Conservation (phyloP, 2,329 filamentous ascomycete genomes). For the Cytospora paraplurivora region DNA sequence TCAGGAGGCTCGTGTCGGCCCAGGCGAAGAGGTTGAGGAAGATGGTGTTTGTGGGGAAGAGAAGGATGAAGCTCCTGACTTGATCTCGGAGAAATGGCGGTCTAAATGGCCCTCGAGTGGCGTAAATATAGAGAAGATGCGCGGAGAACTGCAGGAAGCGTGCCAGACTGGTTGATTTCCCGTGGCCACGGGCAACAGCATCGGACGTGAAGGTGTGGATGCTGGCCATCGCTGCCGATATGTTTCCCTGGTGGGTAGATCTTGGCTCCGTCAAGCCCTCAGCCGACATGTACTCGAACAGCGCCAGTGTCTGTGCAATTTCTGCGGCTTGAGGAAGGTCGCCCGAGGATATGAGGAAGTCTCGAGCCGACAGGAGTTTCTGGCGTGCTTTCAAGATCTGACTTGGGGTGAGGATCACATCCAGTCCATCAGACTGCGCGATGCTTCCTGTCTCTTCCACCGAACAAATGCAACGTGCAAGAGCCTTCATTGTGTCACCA, state of each 20-base stretch:
- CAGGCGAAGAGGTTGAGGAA: slow-evolving; percentile 74
- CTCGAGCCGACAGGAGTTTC: slow-evolving; percentile 54
- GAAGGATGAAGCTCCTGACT: slow-evolving; percentile 59
- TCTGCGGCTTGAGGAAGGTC: slow-evolving; percentile 52
- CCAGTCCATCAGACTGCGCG: slow-evolving; percentile 21
- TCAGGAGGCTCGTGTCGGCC: slow-evolving; percentile 69
- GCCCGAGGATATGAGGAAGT: slow-evolving; percentile 56
- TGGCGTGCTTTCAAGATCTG: slow-evolving; percentile 57
- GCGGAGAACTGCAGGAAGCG: slow-evolving; percentile 69
- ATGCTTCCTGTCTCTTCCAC: slow-evolving; percentile 32
- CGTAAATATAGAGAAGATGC: slow-evolving; percentile 67
- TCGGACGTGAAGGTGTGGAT: slow-evolving; percentile 47
- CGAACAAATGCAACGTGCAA: slow-evolving; percentile 45
- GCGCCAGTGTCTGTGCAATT: slow-evolving; percentile 62
- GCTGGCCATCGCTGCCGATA: slow-evolving; percentile 50
- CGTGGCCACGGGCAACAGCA: slow-evolving; percentile 42
- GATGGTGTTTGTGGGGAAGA: slow-evolving; percentile 75
- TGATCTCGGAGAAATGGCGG: slow-evolving; percentile 65
- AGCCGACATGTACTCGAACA: slow-evolving; percentile 67
- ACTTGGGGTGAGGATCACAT: slow-evolving; percentile 26
- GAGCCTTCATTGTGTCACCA: slow-evolving; percentile 39
- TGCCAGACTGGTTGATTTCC: slow-evolving; percentile 53
- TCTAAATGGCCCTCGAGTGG: slow-evolving; percentile 61
- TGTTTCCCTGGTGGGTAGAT: slow-evolving; percentile 55
- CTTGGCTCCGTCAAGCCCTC: slow-evolving; percentile 46